Evolutionary conservation across 495 filamentous ascomycete species (phyloP).

Genomic region (Aspergillus avenaceus): DNA sequence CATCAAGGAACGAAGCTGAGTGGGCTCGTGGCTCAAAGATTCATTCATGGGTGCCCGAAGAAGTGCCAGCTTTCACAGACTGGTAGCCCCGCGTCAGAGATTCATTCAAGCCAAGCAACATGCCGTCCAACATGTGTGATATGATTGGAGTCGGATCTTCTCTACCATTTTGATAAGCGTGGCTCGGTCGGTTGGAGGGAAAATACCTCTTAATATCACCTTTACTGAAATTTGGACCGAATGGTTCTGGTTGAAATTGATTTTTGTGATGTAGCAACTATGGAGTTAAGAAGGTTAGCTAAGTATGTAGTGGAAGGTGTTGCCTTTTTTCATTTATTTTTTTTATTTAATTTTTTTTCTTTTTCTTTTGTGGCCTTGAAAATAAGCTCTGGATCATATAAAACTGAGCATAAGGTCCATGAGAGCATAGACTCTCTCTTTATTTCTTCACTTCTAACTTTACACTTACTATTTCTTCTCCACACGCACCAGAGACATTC

Average conservation of each 20-base stretch:
- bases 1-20: background rate
- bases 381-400: background rate
- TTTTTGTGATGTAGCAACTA: background rate
- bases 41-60: constrained; percentile 6
- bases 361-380: background rate
- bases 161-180: constrained; percentile 16
- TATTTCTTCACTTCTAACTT: background rate
- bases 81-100: constrained; percentile 6
- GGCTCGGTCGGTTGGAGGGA: constrained; percentile 18
- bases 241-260: background rate
- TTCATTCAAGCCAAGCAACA: constrained; percentile 12
- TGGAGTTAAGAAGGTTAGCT: background rate
- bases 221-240: background rate
- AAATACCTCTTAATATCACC: constrained; percentile 3
- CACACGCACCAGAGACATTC: constrained; percentile 6
- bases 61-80: background rate
- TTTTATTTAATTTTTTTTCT: background rate
- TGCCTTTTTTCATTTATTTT: background rate
- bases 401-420: background rate
- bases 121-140: constrained; percentile 6
- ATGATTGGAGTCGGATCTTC: constrained; percentile 6
- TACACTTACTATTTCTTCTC: background rate
- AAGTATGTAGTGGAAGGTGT: background rate
- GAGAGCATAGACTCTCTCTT: background rate
- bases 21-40: background rate